phyloP scores from a whole-genome alignment of 345 rosid genomes.

The Populus nigra region DNA sequence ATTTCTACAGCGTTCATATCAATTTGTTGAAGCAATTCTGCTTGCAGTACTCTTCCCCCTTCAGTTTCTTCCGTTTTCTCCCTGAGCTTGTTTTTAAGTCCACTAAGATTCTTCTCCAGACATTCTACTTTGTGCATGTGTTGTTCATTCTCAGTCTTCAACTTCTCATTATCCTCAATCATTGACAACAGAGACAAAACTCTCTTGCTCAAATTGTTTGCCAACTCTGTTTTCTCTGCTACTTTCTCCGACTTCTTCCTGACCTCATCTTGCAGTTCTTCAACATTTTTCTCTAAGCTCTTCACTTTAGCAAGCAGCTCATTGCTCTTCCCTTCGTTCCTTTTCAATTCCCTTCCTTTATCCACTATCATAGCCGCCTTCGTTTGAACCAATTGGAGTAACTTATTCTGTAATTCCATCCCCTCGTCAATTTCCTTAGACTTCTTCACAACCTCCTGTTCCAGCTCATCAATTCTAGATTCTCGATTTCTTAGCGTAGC shows the following conservation, averaged over 20 bases:
- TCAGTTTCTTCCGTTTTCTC: constrained; percentile 40
- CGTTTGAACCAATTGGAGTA: constrained; percentile 43
- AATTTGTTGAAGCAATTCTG: constrained; percentile 40
- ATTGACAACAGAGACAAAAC: constrained; percentile 29
- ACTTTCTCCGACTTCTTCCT: constrained; percentile 29
- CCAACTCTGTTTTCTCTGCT: constrained; percentile 36
- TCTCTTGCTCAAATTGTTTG: constrained; percentile 32
- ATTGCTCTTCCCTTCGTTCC: constrained; percentile 34
- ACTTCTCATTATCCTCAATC: constrained; percentile 27
- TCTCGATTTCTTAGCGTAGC: constrained; percentile 26
- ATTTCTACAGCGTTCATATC: constrained; percentile 28
- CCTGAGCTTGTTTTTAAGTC: constrained; percentile 41
- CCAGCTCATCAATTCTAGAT: constrained; percentile 31
- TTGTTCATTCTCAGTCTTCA: constrained; percentile 40
- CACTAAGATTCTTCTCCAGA: constrained; percentile 42
- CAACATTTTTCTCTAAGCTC: constrained; percentile 35
- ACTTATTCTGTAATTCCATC: constrained; percentile 37
- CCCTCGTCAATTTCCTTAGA: constrained; percentile 46
- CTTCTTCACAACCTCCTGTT: constrained; percentile 39
- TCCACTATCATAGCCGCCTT: constrained; percentile 26
- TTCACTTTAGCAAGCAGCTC: constrained; percentile 43
- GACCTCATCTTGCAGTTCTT: constrained; percentile 42
- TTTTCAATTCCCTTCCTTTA: constrained; percentile 31
- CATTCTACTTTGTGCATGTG: constrained; percentile 31
- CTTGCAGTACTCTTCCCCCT: constrained; percentile 32